Conservation (phyloP, 177 flowering plant genomes). For the Vitis hybrid region DNA sequence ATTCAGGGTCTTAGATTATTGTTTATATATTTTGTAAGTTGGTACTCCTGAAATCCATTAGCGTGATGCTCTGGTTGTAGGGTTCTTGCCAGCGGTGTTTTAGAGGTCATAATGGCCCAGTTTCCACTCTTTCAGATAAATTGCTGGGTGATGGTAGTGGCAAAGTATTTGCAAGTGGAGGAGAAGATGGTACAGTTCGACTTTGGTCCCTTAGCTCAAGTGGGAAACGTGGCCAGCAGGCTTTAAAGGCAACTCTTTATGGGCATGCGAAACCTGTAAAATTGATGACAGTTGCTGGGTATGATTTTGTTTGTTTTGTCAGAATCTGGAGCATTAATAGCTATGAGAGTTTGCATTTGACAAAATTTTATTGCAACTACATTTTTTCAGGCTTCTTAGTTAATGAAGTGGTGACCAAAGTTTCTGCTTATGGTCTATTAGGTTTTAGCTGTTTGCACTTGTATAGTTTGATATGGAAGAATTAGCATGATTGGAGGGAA, state of each 20-base stretch:
- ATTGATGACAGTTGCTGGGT: constrained; percentile 66
- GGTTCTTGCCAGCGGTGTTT: constrained; percentile 52
- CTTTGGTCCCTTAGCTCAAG: constrained; percentile 69
- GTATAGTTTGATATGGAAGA: no score
- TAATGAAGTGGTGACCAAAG: no score
- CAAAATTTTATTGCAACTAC: no score
- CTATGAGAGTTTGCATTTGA: no score
- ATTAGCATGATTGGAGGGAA: no score
- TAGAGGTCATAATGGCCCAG: constrained; percentile 60
- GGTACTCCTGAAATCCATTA: not conserved
- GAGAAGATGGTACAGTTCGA: constrained; percentile 68
- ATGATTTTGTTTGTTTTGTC: constrained; percentile 12
- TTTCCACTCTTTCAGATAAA: constrained; percentile 57
- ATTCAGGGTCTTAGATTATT: not conserved
- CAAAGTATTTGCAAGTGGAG: constrained; percentile 73
- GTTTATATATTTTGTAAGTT: not conserved
- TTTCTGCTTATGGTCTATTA: no score
- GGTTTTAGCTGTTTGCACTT: no score
- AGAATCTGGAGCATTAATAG: no score
- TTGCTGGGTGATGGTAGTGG: constrained; percentile 41
- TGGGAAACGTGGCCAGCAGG: constrained; percentile 62
- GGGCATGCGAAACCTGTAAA: constrained; percentile 62
- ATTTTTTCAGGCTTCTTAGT: no score
- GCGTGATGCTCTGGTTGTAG: constrained; percentile 25
- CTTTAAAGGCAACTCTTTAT: constrained; percentile 53